A percentile compares a stretch with the other conserved stretches of the same genome.
These are phyloP conservation scores for Comarum palustre DNA, from an alignment of 306 rosid species.

Conservation along the genomic window DNA sequence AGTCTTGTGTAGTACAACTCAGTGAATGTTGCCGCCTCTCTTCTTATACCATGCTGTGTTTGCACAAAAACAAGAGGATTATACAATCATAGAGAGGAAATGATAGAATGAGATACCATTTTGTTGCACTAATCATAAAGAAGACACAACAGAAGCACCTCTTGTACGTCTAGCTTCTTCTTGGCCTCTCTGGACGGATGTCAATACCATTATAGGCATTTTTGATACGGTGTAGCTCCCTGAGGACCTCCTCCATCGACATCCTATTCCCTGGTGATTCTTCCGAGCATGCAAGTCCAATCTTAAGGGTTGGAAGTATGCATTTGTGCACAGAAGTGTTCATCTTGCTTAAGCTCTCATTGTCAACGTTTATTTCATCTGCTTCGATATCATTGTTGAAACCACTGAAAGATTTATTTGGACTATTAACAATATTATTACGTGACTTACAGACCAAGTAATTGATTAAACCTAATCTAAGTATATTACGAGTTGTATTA, in stretches of 20 bases:
- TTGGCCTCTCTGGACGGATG: background rate
- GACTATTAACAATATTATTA: no score
- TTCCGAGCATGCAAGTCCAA: constrained; percentile 34
- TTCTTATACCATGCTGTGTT: background rate
- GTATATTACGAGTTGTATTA: no score
- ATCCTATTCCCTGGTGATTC: constrained; percentile 28
- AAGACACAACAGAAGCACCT: background rate
- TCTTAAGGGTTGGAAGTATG: constrained; percentile 22
- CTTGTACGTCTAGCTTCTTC: background rate
- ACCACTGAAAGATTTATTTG: no score
- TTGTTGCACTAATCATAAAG: background rate
- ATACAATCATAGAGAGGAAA: background rate
- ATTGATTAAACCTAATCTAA: no score
- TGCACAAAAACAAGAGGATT: background rate
- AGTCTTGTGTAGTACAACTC: background rate
- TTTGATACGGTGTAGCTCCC: constrained; percentile 17
- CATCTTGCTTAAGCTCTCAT: background rate
- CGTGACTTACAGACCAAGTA: no score
- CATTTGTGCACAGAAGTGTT: constrained; percentile 17
- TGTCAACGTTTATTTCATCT: background rate
- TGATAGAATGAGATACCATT: no score
- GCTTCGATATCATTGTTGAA: no score
- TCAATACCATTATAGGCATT: background rate
- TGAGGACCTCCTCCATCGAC: constrained; percentile 26
- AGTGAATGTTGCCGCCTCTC: background rate